Evolutionary conservation across 306 rosid genomes (phyloP).

Genomic region (Ammopiptanthus mongolicus): DNA sequence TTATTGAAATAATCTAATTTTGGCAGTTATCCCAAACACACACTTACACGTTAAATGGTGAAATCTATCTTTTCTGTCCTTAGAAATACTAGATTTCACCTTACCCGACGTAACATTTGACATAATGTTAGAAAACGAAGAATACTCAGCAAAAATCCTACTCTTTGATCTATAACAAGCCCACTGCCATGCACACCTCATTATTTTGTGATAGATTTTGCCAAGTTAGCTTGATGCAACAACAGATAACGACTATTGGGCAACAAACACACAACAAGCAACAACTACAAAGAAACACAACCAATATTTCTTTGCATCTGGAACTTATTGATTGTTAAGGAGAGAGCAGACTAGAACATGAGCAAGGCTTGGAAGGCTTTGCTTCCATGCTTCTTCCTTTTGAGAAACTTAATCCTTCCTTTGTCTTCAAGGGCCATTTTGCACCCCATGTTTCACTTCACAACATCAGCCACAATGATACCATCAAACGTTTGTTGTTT

Average conservation of each 20-base stretch:
- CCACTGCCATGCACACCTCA: constrained; percentile 23
- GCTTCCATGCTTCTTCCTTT: background rate
- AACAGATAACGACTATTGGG: constrained; percentile 38
- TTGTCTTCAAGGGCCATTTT: constrained; percentile 11
- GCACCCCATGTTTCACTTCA: constrained; percentile 9
- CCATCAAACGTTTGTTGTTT: background rate
- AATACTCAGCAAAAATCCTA: constrained; percentile 32
- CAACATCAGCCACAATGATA: background rate
- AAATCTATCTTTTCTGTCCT: background rate
- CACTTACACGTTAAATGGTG: background rate
- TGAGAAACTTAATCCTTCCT: background rate
- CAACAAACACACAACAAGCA: constrained; percentile 40
- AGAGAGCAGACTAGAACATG: background rate
- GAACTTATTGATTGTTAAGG: background rate
- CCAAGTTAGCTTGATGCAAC: constrained; percentile 47
- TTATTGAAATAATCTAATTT: no score
- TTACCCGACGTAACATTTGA: constrained; percentile 13
- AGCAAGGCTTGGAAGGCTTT: background rate
- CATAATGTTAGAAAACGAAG: constrained; percentile 55
- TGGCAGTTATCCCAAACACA: no score
- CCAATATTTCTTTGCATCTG: constrained; percentile 14
- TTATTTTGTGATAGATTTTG: constrained; percentile 27
- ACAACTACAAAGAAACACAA: constrained; percentile 31
- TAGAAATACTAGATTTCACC: background rate
- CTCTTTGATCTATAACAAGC: constrained; percentile 27